phyloP scores from a whole-genome alignment of 2,329 filamentous ascomycete genomes.

The Pseudocercospora fijiensis region DNA sequence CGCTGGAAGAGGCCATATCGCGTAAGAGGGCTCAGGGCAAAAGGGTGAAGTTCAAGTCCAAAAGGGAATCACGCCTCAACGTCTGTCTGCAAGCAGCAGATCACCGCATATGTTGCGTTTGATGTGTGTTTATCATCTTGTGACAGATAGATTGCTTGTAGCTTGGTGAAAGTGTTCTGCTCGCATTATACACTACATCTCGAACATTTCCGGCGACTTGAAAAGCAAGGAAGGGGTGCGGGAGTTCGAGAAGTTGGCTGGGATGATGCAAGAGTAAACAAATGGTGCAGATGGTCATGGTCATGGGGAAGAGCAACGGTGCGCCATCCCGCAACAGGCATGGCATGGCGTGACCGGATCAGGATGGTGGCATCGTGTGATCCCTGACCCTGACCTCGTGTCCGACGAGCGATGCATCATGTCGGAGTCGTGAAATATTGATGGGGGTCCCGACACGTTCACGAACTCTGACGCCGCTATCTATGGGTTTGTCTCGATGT shows the following conservation, averaged over 20 bases:
- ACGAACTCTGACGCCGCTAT: too few relatives aligned
- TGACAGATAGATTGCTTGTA: background rate
- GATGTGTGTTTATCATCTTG: background rate
- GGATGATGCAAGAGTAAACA: constrained; percentile 17
- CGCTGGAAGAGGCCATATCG: constrained; percentile 15
- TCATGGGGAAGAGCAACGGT: constrained; percentile 6
- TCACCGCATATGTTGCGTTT: background rate
- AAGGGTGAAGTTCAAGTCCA: background rate
- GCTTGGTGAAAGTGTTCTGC: background rate
- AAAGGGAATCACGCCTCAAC: background rate
- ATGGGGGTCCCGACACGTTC: too few relatives aligned
- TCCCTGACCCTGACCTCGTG: background rate
- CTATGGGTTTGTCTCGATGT: too few relatives aligned
- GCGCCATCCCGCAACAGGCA: background rate
- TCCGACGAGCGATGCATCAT: background rate
- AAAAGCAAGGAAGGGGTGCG: background rate
- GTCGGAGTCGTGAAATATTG: too few relatives aligned
- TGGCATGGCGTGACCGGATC: background rate
- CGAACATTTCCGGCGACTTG: background rate
- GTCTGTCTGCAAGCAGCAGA: background rate
- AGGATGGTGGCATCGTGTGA: background rate
- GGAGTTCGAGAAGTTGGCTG: background rate
- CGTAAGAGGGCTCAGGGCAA: background rate
- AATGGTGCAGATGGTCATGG: too few relatives aligned
- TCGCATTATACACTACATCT: background rate